A percentile compares a stretch with the other conserved stretches of the same genome.
These are phyloP conservation scores for Emergomyces orientalis DNA, from an alignment of 2,329 filamentous ascomycete species.

Conservation along the genomic window DNA sequence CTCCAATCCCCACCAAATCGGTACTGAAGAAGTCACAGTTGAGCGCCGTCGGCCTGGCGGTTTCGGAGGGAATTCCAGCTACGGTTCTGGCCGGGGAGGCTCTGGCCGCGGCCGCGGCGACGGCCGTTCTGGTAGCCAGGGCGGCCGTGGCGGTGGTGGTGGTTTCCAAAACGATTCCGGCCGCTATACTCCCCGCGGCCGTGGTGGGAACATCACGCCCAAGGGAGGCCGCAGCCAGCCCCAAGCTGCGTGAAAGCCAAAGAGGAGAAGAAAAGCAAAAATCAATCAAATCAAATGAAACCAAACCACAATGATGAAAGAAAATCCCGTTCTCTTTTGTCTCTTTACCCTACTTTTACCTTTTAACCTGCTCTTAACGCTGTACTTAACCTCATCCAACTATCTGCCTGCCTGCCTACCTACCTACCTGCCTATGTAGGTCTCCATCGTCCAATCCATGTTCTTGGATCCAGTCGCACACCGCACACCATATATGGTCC, in stretches of 20 bases:
- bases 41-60: slow-evolving; percentile 69
- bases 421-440: background rate
- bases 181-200: slow-evolving; percentile 55
- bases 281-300: background rate
- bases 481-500: background rate
- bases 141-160: slow-evolving; percentile 58
- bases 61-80: slow-evolving; percentile 58
- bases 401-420: background rate
- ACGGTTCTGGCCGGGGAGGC: slow-evolving; percentile 52
- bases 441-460: background rate
- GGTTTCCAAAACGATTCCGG: slow-evolving; percentile 61
- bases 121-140: slow-evolving; percentile 52
- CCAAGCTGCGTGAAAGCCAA: slow-evolving; percentile 34
- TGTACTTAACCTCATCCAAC: background rate
- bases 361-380: background rate
- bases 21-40: slow-evolving; percentile 72
- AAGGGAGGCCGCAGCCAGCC: slow-evolving; percentile 38
- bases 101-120: slow-evolving; percentile 60
- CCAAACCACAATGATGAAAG: background rate
- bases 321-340: background rate
- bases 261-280: background rate
- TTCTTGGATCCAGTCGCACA: background rate
- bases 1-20: slow-evolving; percentile 78
- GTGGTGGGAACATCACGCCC: slow-evolving; percentile 49
- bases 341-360: background rate